These are phyloP conservation scores for Suillus subaureus DNA, from an alignment of 768 basidiomycete species.

Conservation along the genomic window DNA sequence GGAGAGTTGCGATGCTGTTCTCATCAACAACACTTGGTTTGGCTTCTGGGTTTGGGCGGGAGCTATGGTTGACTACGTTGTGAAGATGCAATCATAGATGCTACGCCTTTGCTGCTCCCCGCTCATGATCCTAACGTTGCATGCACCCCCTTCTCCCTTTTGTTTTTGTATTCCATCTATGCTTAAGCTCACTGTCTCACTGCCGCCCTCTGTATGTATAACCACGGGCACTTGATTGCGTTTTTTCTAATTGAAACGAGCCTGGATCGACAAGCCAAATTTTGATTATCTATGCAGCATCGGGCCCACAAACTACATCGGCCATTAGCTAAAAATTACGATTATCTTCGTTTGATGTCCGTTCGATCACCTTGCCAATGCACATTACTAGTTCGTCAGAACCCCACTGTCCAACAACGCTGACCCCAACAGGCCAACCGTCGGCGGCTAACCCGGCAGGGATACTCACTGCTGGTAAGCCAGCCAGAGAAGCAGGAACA, in stretches of 20 bases:
- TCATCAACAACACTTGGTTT: background rate
- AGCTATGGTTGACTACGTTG: background rate
- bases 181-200: too few relatives aligned
- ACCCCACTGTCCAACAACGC: conserved; percentile 89
- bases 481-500: conserved; percentile 89
- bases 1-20: background rate
- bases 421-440: conserved; percentile 85
- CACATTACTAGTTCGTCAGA: conserved; percentile 59
- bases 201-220: background rate
- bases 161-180: background rate
- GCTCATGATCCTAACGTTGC: background rate
- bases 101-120: background rate
- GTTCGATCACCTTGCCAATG: conserved; percentile 53
- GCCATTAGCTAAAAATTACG: background rate
- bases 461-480: conserved; percentile 80
- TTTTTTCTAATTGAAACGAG: too few relatives aligned
- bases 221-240: background rate
- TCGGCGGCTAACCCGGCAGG: conserved; percentile 53
- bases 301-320: background rate
- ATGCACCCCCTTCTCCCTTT: background rate
- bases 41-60: background rate
- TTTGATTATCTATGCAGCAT: background rate
- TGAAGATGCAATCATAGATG: background rate
- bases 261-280: too few relatives aligned
- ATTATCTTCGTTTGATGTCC: background rate